Evolutionary conservation across 176 grass and related monocot species (phyloP), one percentile per base, ranked within the genome.

Genomic region (Areca catechu): DNA sequence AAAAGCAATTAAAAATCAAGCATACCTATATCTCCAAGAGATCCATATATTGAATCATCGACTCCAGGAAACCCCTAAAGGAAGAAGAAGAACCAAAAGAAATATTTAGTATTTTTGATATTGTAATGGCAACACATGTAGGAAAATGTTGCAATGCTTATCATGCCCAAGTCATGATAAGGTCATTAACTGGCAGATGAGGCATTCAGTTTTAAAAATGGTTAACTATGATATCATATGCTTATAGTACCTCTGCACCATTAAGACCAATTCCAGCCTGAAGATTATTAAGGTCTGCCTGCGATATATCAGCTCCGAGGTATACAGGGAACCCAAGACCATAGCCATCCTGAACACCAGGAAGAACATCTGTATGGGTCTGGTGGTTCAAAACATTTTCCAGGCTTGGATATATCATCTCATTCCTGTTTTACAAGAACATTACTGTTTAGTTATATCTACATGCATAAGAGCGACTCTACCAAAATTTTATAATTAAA

Each of bases 251-350:
- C 64, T 67, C 64, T 37, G 50, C 25, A 54, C 64, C 50, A 54
- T 67, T 15, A 67, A 67, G 64, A 67, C 61, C 57, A 57, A 98
- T 90, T 63, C 63, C 78, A 73, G 71, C 60, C 34, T 85, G 87
- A 79, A 98, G 72, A 25, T 67, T 54, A 54, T 54, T 67, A 37
- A 67, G 64, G 16, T 85, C 84, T 28, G 66, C 60, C 77, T 83
- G 76, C 19, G 76, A 24, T 48, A 96, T 91, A 74, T 88, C 83
- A 65, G 77, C 50, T 68, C 83, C 83, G 56, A 98, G 78, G 69
- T 80, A 98, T 71, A 89, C 87, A 70, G 93, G 79, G 82, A 98
- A 71, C 5, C 56, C 79, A 53, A 98, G 60, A 83, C 37, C 63
- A 68, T 82, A 98, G 54, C 69, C 77, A 74, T 97, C 87, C 66